Evolutionary conservation across 495 filamentous ascomycete species (phyloP), one percentile per base, ranked within the genome.

Genomic region (Podospora tetraspora): DNA sequence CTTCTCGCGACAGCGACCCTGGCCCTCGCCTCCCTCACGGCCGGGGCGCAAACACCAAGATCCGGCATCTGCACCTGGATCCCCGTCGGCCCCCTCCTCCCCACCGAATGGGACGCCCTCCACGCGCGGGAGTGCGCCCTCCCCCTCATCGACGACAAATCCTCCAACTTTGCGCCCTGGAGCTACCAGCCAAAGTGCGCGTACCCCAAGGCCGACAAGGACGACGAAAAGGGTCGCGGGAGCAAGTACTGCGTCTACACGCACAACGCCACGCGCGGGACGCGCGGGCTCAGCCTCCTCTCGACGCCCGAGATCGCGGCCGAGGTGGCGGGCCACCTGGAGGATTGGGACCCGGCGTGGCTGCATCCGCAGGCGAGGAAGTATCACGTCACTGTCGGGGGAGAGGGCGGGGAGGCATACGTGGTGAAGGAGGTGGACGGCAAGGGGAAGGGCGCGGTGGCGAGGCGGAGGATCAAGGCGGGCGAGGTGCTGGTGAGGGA

Each of bases 191-290:
- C 43, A 0, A 19, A 19, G 43, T 52, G 43, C 43, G 43, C 43
- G 43, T 1, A 8, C 43, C 16, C 37, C 37, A 37, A 37, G 34
- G 11, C 30, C 11, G 32, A 13, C 0, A 13, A 34, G 32, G 12
- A 34, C 11, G 32, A 12, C 9, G 34, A 37, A 3, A 43, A 43
- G 37, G 13, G n/a, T n/a, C n/a, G 6, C 29, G 29, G 37, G 37
- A 2, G 16, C 5, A 52, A 52, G 43, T 66, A 66, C 56, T 66
- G 64, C 64, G 57, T 59, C 5, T 66, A 59, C 64, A 58, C 64
- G 8, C 3, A 32, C 21, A 34, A 59, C 22, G 24, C 25, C 7
- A 58, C 30, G 7, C 64, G 25, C n/a, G 63, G 63, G 13, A 21
- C 43, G 1, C 11, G 10, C 19, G 57, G 27, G 2, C 27, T 66